Evolutionary conservation across 2,329 filamentous ascomycete species (phyloP), one percentile per base, ranked within the genome.

Genomic region (Biscogniauxia mediterranea): DNA sequence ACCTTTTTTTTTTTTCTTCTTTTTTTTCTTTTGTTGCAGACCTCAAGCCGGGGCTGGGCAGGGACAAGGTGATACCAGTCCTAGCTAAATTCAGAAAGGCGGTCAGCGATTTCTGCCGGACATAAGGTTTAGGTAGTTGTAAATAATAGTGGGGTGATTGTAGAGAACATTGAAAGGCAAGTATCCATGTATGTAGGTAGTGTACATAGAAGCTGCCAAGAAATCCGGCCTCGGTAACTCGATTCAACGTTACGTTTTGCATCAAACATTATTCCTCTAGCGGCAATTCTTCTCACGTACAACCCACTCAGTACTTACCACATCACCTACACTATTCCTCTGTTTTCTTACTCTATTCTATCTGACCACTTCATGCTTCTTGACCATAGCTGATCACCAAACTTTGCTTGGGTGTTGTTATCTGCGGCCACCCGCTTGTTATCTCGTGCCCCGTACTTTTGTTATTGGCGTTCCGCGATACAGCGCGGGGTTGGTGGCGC

Each of bases 21-120:
- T n/a, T n/a, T 23, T 23, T 23, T 23, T 23, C 23, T 23, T 23
- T 23, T 23, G 23, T 23, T 23, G 23, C 23, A 23, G 23, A 2
- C 23, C 23, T 23, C 23, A 23, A 23, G n/a, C n/a, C n/a, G n/a
- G n/a, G 23, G 23, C 23, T 23, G 23, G 23, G 23, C 23, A 23
- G 23, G 23, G 23, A 23, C 23, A 23, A 23, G 23, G 23, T 23
- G 23, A 23, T 23, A 23, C 2, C 5, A 23, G 23, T 23, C 2
- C 2, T 23, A 23, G 23, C 23, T 23, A 23, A 23, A 23, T 23
- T 5, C 23, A n/a, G 25, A 25, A 57, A 59, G 57, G 61, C 57
- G 57, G 61, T 60, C 17, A 25, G 54, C 21, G 42, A 26, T 32
- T 62, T 59, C 52, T 62, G 57, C 57, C 54, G 53, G 42, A 28